Base-by-base conservation (phyloP, 176 grass and related monocot species). In the Oryza meyeriana region DNA sequence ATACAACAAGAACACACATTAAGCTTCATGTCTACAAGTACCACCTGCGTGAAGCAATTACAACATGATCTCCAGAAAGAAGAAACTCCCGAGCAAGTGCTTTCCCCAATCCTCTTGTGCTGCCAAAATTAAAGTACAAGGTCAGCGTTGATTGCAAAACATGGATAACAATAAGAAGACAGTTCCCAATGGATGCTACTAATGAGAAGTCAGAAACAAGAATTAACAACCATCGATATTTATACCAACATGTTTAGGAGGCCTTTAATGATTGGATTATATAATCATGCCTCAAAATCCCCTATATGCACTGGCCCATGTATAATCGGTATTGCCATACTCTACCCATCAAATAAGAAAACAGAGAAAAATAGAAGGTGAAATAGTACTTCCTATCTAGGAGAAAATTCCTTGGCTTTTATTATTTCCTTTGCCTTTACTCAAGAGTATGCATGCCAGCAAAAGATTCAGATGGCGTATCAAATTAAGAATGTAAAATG, bases 21-120 rank as follows among this genome's bases (percentile, higher is more conserved):
- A 64, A 79, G 71, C 12, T 13, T 42, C 22, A 87, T 42, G 30
- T 57, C 29, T 2, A 70, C 39, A 47, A 91, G 61, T 66, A 81
- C 79, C 65, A 99, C 97, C 93, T 99, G 79, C 97, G 91, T 11
- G 97, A 99, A 78, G 93, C 79, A 88, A 99, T 57, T 32, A 99
- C 97, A 92, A 99, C 93, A 70, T 14, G 91, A 63, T 99, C 93
- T 79, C 97, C 97, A 77, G 97, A 92, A 82, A 99, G 97, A 94
- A 99, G 97, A 85, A 99, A 99, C 69, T 99, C 97, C 62, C 97
- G 93, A 69, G 93, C 93, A 86, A 99, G 91, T 73, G 97, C 97
- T 87, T 99, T 99, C 40, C 97, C 97, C 87, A 99, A 88, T 27
- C 97, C 97, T 79, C 97, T 92, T 71, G 97, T 95, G 83, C 97